Base-by-base conservation (phyloP, 139 green algal genomes). In the Volvox africanus region DNA sequence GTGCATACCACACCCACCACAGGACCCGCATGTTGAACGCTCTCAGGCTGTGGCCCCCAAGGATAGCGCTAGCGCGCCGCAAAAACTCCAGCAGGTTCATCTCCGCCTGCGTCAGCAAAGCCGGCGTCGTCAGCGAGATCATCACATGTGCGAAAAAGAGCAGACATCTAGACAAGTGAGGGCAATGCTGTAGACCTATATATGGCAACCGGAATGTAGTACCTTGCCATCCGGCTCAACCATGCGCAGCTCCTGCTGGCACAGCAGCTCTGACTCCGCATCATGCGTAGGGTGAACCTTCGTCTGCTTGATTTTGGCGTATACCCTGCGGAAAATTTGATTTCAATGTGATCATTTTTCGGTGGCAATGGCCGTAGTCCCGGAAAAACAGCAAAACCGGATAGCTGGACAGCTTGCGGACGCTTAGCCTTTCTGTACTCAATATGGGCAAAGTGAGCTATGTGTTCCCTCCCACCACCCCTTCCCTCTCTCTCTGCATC, bases 151-250 rank as follows among this genome's bases (percentile, higher is more conserved):
- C 5, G 44, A 55, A n/a, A 55, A 55, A 55, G 5, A 55, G 5
- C 9, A 55, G 44, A 55, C 44, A 55, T 55, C 44, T 5, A 5
- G 9, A 5, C 9, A 55, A 55, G 44, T 14, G 9, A 55, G 44
- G 44, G 44, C 5, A n/a, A 55, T 5, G 44, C 9, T 5, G 65
- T 73, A 73, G 9, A 73, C 65, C 65, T 28, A 28, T 73, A 73
- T 28, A 14, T 9, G 44, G 11, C 71, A n/a, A n/a, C n/a, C n/a
- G n/a, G n/a, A n/a, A n/a, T 9, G 71, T 6, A 37, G 18, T 50
- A 90, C 86, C 86, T 84, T 83, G 50, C 86, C 86, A 28, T 36
- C 21, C 0, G 73, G 71, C 22, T 90, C 73, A 16, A 90, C 86
- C 50, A 90, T 69, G 0, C 28, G 50, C 1, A 83, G 12, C 9